Conservation (phyloP, 1,284 basidiomycete species). For the Mycosarcoma mackinlayi region DNA sequence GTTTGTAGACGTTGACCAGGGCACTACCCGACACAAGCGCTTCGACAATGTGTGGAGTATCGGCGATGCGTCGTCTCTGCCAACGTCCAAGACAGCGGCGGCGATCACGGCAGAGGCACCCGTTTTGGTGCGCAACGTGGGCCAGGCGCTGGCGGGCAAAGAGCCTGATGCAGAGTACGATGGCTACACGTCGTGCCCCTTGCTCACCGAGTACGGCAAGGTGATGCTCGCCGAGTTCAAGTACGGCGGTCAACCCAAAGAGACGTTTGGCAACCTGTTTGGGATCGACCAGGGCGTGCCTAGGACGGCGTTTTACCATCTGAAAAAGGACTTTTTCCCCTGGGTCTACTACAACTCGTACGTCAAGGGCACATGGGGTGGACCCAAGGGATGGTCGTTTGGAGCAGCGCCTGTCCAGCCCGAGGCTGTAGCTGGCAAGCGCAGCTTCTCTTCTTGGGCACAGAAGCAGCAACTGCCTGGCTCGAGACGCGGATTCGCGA, state of each 20-base stretch:
- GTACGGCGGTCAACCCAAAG: constrained; percentile 86
- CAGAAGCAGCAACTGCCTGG: constrained; percentile 9
- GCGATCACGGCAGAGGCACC: constrained; percentile 92
- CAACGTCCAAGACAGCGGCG: constrained; percentile 95
- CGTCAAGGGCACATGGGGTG: constrained; percentile 74
- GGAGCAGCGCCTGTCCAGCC: constrained; percentile 27
- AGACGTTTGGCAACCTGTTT: constrained; percentile 71
- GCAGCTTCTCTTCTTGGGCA: constrained; percentile 21
- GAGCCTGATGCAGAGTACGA: constrained; percentile 56
- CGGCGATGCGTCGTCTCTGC: constrained; percentile 89
- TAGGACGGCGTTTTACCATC: constrained; percentile 82
- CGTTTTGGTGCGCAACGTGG: constrained; percentile 88
- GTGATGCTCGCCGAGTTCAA: constrained; percentile 86
- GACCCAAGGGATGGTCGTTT: constrained; percentile 58
- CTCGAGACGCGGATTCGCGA: constrained; percentile 43
- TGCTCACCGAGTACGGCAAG: constrained; percentile 82
- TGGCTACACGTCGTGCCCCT: constrained; percentile 66
- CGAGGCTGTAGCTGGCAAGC: constrained; percentile 33
- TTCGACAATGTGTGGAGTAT: constrained; percentile 85
- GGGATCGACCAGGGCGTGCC: constrained; percentile 61
- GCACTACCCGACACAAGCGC: constrained; percentile 84
- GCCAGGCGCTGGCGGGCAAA: constrained; percentile 46
- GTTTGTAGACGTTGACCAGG: constrained; percentile 80
- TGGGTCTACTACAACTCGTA: constrained; percentile 86
- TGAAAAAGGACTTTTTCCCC: constrained; percentile 94